Conservation (phyloP, 2,329 filamentous ascomycete species). For the Calcarisporium arbuscula region DNA sequence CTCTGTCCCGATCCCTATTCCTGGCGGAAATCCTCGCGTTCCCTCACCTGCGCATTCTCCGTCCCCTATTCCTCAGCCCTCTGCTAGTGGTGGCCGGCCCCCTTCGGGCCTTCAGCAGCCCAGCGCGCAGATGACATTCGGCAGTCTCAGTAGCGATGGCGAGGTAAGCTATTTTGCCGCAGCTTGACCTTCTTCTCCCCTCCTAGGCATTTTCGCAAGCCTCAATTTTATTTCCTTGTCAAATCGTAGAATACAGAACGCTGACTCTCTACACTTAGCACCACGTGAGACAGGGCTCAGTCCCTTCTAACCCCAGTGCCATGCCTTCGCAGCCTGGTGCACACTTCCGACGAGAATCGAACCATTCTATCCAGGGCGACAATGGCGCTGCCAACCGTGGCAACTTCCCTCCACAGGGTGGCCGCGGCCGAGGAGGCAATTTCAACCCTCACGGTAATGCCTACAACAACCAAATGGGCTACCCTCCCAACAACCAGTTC, state of each 20-base stretch:
- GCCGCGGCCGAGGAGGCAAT: constrained; percentile 43
- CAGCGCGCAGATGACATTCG: constrained; percentile 67
- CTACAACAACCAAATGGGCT: constrained; percentile 41
- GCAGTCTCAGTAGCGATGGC: constrained; percentile 74
- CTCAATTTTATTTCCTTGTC: too few species aligned
- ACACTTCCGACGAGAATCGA: constrained; percentile 81
- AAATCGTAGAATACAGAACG: too few species aligned
- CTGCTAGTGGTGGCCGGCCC: constrained; percentile 77
- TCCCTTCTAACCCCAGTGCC: constrained; percentile 54
- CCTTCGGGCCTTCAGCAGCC: constrained; percentile 68
- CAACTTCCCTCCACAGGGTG: constrained; percentile 41
- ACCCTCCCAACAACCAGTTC: constrained; percentile 36
- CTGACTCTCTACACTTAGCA: constrained; percentile 46
- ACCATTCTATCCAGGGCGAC: constrained; percentile 64
- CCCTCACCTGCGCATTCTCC: constrained; percentile 84
- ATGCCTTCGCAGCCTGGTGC: constrained; percentile 57
- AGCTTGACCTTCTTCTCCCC: too few species aligned
- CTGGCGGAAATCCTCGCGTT: constrained; percentile 59
- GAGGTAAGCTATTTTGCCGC: constrained; percentile 67
- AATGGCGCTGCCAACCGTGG: constrained; percentile 47
- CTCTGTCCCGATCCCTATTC: constrained; percentile 56
- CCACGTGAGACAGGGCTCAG: constrained; percentile 62
- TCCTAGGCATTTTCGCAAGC: constrained; percentile 7
- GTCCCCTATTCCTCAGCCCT: constrained; percentile 85
- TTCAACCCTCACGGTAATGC: constrained; percentile 38